phyloP scores from a whole-genome alignment of 2,329 filamentous ascomycete species.

The Fusarium sp. region DNA sequence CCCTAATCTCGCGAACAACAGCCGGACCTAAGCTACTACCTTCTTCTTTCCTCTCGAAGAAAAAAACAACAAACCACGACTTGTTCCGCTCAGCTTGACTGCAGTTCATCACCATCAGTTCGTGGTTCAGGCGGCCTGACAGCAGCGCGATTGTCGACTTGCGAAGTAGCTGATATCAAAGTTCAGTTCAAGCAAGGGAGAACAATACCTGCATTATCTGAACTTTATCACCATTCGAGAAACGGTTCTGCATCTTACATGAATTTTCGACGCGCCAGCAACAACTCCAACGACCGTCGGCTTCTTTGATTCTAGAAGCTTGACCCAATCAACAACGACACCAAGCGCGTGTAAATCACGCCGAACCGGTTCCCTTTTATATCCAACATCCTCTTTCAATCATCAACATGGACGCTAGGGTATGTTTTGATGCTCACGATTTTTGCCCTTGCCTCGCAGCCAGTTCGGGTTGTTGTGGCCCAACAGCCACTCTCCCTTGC shows the following conservation, averaged over 20 bases:
- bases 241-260: conserved; percentile 35
- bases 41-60: conserved; percentile 22
- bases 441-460: neutral
- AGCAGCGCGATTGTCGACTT: conserved; percentile 10
- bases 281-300: conserved; percentile 22
- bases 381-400: conserved; percentile 27
- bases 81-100: conserved; percentile 13
- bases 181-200: conserved; percentile 1
- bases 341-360: conserved; percentile 37
- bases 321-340: conserved; percentile 11
- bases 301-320: conserved; percentile 23
- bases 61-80: conserved; percentile 32
- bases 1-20: conserved; percentile 42
- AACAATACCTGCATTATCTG: conserved; percentile 6
- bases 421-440: conserved; percentile 39
- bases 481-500: conserved; percentile 31
- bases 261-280: conserved; percentile 31
- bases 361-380: conserved; percentile 24
- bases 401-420: conserved; percentile 49
- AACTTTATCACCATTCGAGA: conserved; percentile 15
- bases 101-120: neutral
- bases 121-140: conserved; percentile 2
- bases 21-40: conserved; percentile 26
- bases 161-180: conserved; percentile 19
- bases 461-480: neutral